Evolutionary conservation across 768 basidiomycete genomes (phyloP).

Genomic region (Phanerodontia chrysosporium): DNA sequence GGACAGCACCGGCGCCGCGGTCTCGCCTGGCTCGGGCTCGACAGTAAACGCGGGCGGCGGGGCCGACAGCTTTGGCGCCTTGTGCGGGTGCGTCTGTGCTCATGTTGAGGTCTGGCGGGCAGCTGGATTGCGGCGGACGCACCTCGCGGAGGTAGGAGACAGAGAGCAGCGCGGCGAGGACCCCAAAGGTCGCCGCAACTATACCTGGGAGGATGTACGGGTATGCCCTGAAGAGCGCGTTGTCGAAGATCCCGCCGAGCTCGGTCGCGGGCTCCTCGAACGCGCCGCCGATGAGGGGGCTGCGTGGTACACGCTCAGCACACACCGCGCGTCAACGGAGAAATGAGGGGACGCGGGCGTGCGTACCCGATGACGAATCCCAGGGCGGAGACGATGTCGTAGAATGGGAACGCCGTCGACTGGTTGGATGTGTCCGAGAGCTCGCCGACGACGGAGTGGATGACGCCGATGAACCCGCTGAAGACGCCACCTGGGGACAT

Average conservation of each 20-base stretch:
- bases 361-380: constrained; percentile 53
- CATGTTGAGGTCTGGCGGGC: too few species aligned
- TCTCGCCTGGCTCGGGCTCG: constrained; percentile 11
- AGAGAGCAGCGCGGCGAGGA: constrained; percentile 38
- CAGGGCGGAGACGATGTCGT: constrained; percentile 53
- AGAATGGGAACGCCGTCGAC: constrained; percentile 54
- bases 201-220: constrained; percentile 64
- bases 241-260: constrained; percentile 41
- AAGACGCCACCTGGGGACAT: constrained; percentile 24
- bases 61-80: not conserved
- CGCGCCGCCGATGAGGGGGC: constrained; percentile 59
- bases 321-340: not conserved
- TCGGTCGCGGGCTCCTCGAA: constrained; percentile 49
- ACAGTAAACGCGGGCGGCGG: not conserved
- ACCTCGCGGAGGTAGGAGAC: constrained; percentile 55
- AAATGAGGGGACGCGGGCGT: too few species aligned
- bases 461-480: constrained; percentile 35
- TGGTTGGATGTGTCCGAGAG: constrained; percentile 62
- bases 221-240: constrained; percentile 40
- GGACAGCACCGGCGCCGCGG: not conserved
- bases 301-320: constrained; percentile 20
- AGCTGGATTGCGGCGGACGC: not conserved
- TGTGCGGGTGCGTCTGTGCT: constrained; percentile 21
- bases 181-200: constrained; percentile 37
- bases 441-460: constrained; percentile 32